Evolutionary conservation across 108 stramenopile genomes (phyloP).

Genomic region (Nannochloropsis salina): DNA sequence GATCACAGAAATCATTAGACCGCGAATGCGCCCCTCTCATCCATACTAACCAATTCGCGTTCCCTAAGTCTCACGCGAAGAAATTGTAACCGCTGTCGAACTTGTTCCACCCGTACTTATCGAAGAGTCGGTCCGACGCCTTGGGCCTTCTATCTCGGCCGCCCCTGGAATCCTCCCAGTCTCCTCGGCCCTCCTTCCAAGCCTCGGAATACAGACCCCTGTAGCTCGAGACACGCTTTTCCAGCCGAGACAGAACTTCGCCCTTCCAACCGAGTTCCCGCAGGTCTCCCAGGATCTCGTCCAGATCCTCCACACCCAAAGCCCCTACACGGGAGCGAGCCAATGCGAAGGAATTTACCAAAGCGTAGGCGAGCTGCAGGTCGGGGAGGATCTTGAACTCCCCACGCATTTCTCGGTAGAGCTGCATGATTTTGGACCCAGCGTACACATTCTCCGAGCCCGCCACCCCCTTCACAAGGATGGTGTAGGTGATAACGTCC

Average conservation of each 20-base stretch:
- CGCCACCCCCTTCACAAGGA: background rate
- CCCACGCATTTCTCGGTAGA: background rate
- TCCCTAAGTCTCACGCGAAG: background rate
- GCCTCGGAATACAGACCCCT: background rate
- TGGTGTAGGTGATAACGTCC: background rate
- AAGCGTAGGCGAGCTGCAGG: background rate
- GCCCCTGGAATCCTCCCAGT: background rate
- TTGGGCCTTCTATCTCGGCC: background rate
- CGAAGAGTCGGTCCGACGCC: constrained; percentile 19
- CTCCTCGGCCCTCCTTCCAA: background rate
- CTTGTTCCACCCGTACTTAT: background rate
- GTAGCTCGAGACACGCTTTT: constrained; percentile 5
- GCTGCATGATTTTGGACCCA: background rate
- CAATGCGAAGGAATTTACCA: background rate
- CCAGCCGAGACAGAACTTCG: background rate
- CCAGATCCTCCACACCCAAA: background rate
- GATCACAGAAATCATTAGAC: background rate
- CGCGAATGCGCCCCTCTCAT: background rate
- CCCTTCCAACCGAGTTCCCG: background rate
- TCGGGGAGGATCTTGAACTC: background rate
- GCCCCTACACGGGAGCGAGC: background rate
- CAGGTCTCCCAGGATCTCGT: background rate
- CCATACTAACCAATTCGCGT: background rate
- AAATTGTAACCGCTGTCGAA: constrained; percentile 12
- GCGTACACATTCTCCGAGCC: background rate